Evolutionary conservation across 495 filamentous ascomycete genomes (phyloP).

Genomic region (Tuber indicum): DNA sequence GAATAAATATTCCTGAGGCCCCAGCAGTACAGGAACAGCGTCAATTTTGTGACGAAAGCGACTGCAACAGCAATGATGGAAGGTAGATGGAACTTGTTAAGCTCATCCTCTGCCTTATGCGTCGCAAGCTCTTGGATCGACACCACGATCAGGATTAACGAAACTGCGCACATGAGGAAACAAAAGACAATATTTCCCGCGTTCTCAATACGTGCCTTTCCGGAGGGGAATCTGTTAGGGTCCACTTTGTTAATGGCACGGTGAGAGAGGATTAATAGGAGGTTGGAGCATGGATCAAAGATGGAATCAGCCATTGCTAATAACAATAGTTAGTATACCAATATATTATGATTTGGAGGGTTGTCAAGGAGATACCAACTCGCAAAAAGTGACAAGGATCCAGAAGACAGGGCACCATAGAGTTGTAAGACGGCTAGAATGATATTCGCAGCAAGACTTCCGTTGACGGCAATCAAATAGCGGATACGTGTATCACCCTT

Average conservation of each 20-base stretch:
- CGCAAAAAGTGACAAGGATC: conserved; percentile 89
- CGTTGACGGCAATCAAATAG: conserved; percentile 81
- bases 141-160: conserved; percentile 82
- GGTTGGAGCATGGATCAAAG: conserved; percentile 88
- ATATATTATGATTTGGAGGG: neutral
- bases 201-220: conserved; percentile 91
- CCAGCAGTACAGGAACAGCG: conserved; percentile 87
- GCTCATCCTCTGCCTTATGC: conserved; percentile 43
- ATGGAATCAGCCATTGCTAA: conserved; percentile 83
- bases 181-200: conserved; percentile 96
- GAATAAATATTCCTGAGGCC: conserved; percentile 78
- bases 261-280: conserved; percentile 80
- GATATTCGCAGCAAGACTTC: conserved; percentile 81
- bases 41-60: conserved; percentile 77
- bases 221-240: conserved; percentile 80
- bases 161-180: conserved; percentile 91
- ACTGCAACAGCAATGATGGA: conserved; percentile 81
- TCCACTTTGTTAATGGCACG: conserved; percentile 86
- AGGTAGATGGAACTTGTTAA: conserved; percentile 66
- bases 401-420: conserved; percentile 79
- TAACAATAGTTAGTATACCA: neutral
- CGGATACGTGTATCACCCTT: conserved; percentile 57
- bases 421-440: conserved; percentile 71
- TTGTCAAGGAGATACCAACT: conserved; percentile 42
- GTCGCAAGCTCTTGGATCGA: conserved; percentile 61